These are phyloP conservation scores for Cymbopogon citratus DNA, from an alignment of 176 grass and related monocot species.

Conservation along the genomic window DNA sequence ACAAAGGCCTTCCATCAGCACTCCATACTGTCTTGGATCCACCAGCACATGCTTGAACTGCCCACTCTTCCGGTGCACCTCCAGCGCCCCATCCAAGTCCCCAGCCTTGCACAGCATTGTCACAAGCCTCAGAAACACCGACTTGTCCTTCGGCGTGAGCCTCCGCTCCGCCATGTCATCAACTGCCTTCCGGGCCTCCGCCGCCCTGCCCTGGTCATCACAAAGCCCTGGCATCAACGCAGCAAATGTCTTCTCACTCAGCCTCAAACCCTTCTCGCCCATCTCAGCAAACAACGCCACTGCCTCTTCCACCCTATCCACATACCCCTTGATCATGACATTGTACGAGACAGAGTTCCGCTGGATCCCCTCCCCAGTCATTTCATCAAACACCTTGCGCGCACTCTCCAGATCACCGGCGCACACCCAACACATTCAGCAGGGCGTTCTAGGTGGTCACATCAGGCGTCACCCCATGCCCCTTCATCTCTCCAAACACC, in stretches of 20 bases:
- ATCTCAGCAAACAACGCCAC: constrained; percentile 59
- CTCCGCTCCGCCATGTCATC: constrained; percentile 63
- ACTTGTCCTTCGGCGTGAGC: constrained; percentile 85
- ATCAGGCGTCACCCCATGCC: constrained; percentile 46
- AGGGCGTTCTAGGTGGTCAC: constrained; percentile 70
- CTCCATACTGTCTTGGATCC: constrained; percentile 66
- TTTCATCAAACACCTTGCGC: constrained; percentile 78
- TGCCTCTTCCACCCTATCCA: constrained; percentile 52
- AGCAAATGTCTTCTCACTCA: constrained; percentile 88
- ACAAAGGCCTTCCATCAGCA: constrained; percentile 75
- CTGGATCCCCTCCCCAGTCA: constrained; percentile 29
- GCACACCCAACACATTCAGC: constrained; percentile 62
- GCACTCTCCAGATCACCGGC: constrained; percentile 69
- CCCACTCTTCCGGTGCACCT: constrained; percentile 62
- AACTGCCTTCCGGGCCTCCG: constrained; percentile 49
- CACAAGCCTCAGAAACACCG: constrained; percentile 62
- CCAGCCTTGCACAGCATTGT: constrained; percentile 58
- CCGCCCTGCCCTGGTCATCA: constrained; percentile 48
- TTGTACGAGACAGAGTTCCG: constrained; percentile 70
- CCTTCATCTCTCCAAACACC: constrained; percentile 77
- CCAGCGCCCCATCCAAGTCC: constrained; percentile 70
- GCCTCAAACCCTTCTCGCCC: constrained; percentile 65
- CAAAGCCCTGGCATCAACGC: constrained; percentile 84
- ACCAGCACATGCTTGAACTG: constrained; percentile 58
- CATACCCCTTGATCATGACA: constrained; percentile 83